Evolutionary conservation across 225 moss, liverwort and hornwort genomes (phyloP).

Genomic region (Rhytidiadelphus loreus): DNA sequence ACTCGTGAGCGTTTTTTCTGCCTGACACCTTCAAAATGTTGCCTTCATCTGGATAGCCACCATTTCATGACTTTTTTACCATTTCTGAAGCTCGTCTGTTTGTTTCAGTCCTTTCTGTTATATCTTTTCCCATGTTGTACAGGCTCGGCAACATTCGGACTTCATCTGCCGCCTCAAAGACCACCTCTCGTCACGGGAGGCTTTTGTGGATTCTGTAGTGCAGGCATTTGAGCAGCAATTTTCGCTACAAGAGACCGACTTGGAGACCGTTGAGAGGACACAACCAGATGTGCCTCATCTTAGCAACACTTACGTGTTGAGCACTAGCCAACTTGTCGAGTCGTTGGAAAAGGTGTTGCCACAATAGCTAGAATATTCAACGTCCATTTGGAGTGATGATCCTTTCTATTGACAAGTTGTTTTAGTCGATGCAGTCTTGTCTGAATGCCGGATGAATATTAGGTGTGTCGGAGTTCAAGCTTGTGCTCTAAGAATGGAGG

Average conservation of each 20-base stretch:
- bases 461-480: neutral
- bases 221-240: conserved; percentile 56
- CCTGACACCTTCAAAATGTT: neutral
- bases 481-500: neutral
- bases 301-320: conserved; percentile 23
- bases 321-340: conserved; percentile 15
- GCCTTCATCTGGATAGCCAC: neutral
- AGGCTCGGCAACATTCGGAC: conserved; percentile 70
- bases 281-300: conserved; percentile 34
- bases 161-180: conserved; percentile 84
- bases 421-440: neutral
- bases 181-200: conserved; percentile 50
- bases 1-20: conserved; percentile 26
- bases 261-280: conserved; percentile 24
- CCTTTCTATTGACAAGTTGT: neutral
- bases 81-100: neutral
- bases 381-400: neutral
- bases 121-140: neutral
- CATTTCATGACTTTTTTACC: neutral
- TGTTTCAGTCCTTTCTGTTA: neutral
- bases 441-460: neutral
- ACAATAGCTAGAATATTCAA: neutral
- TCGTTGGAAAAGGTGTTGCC: conserved; percentile 4
- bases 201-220: conserved; percentile 38
- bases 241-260: conserved; percentile 26